Base-by-base conservation (phyloP, 2,329 filamentous ascomycete genomes). In the Trichoderma atrobrunneum region DNA sequence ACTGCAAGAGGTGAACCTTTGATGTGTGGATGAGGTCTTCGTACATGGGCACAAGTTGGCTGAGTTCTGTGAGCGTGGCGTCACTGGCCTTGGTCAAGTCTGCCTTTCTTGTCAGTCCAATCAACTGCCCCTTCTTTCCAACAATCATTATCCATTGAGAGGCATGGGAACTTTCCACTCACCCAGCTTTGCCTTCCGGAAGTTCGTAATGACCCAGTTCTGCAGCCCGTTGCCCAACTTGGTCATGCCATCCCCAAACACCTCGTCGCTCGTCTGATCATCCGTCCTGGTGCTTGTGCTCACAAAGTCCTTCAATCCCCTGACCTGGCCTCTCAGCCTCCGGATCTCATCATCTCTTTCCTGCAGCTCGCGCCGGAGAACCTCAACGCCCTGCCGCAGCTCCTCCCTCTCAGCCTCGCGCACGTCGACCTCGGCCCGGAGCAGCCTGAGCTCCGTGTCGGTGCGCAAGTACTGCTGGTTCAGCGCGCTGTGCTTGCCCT, bases 171-270 rank as follows among this genome's bases (percentile, higher is more conserved):
- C 26, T 36, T 28, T 30, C 14, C n/a, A 32, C 69, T 54, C 34
- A 87, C 86, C 82, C 61, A 91, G 80, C 81, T 87, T 91, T 14
- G 87, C 85, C 74, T 87, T 88, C 66, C 91, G 85, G 75, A 92
- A 93, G 78, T 92, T 88, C 30, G 88, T 87, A 76, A 93, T 89
- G 4, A 91, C 88, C 91, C 91, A 94, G 76, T 93, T 93, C 81
- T 93, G 91, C 75, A 93, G 81, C 28, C 90, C 88, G 76, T 93
- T 91, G 24, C 88, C 88, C 61, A 93, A 79, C 72, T 87, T 85
- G 64, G 86, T 84, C 84, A 92, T 88, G 11, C 85, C 84, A 65
- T 91, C 88, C 2, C 84, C 87, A 77, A 93, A 87, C 12, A 89
- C 88, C 79, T 91, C 89, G 76, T 94, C 92, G 73, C 89, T 90